Evolutionary conservation across 495 filamentous ascomycete genomes (phyloP).

Genomic region (Talaromyces proteolyticus): DNA sequence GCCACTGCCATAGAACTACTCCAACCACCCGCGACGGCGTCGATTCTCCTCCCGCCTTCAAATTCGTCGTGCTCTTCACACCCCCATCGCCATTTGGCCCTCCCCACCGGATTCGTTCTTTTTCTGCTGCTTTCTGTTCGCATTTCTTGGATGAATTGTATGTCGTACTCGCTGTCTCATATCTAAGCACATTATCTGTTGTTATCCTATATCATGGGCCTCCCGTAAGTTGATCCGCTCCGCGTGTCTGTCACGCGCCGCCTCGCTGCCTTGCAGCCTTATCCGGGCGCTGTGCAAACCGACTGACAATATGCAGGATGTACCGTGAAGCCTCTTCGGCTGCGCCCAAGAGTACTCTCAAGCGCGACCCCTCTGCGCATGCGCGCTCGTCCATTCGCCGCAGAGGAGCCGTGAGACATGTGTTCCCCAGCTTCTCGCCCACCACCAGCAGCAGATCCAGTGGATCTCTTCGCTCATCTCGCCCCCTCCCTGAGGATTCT

Average conservation of each 20-base stretch:
- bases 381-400: slow-evolving; percentile 72
- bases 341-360: slow-evolving; percentile 48
- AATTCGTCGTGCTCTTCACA: too few relatives aligned
- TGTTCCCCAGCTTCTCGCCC: slow-evolving; percentile 19
- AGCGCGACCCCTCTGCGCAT: slow-evolving; percentile 51
- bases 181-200: slow-evolving; percentile 11
- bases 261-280: slow-evolving; percentile 12
- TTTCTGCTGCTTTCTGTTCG: not conserved
- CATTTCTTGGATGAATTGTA: not conserved
- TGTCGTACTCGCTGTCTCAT: slow-evolving; percentile 1
- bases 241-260: slow-evolving; percentile 20
- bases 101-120: too few relatives aligned
- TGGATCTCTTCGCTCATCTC: slow-evolving; percentile 17
- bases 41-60: not conserved
- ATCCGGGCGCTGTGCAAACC: slow-evolving; percentile 1
- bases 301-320: slow-evolving; percentile 31
- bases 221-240: slow-evolving; percentile 58
- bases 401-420: slow-evolving; percentile 33
- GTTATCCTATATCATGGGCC: slow-evolving; percentile 54
- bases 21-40: not conserved
- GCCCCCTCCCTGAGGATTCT: slow-evolving; percentile 16
- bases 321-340: slow-evolving; percentile 47
- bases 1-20: not conserved
- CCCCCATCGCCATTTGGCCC: not conserved
- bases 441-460: slow-evolving; percentile 8